A percentile compares a stretch with the other conserved stretches of the same genome.
Conservation (phyloP, 1,139 yeast genomes). For the Sugiyamaella paludigena region DNA sequence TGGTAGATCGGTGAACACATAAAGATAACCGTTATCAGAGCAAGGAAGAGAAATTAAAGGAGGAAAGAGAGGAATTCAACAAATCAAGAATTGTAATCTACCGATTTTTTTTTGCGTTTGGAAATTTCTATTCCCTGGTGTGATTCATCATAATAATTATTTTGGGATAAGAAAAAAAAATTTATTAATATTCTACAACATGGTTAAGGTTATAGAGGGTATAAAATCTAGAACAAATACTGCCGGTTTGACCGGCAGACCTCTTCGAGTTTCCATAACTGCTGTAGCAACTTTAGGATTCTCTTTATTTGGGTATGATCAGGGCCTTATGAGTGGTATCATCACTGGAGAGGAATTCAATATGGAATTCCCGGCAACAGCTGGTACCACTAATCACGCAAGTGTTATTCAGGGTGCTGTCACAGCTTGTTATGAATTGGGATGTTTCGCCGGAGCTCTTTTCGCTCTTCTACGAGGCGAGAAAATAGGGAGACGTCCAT, state of each 20-base stretch:
- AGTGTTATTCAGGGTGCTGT: slow-evolving; percentile 58
- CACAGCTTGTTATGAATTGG: slow-evolving; percentile 72
- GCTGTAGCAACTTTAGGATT: slow-evolving; percentile 60
- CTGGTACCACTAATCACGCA: slow-evolving; percentile 27
- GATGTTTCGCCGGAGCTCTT: slow-evolving; percentile 72
- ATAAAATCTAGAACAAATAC: slow-evolving; percentile 31
- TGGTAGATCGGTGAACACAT: too few species aligned
- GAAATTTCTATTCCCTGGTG: too few species aligned
- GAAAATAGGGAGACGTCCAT: slow-evolving; percentile 35
- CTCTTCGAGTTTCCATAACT: slow-evolving; percentile 50
- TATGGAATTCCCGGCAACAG: slow-evolving; percentile 49
- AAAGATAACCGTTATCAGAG: too few species aligned
- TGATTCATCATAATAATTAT: background rate
- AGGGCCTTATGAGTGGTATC: slow-evolving; percentile 70
- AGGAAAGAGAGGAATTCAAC: too few species aligned
- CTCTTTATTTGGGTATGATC: slow-evolving; percentile 74
- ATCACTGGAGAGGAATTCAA: slow-evolving; percentile 62
- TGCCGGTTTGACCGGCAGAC: slow-evolving; percentile 43
- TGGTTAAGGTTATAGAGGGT: slow-evolving; percentile 9
- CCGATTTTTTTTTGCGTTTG: too few species aligned
- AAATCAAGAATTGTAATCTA: background rate
- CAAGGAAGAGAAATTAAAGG: too few species aligned
- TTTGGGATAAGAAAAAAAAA: background rate
- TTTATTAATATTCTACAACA: too few species aligned
- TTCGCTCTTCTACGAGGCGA: slow-evolving; percentile 52